These are phyloP conservation scores for Suhomyces atakaporum DNA, from an alignment of 1,139 yeast genomes.

Conservation along the genomic window DNA sequence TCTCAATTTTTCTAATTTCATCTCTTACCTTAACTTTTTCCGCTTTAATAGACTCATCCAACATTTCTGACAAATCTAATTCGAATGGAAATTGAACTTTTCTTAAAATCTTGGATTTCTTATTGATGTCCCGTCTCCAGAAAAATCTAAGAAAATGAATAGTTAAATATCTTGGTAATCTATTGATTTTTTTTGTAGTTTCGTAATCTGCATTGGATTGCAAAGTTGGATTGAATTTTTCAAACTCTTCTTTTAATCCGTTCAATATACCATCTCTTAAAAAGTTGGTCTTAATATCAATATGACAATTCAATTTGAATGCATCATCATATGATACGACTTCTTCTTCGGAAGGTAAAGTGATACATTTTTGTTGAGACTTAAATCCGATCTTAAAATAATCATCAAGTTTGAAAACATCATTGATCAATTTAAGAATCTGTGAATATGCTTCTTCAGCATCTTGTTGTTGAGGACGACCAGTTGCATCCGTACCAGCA, in stretches of 20 bases:
- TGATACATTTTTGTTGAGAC: constrained; percentile 60
- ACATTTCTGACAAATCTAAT: constrained; percentile 81
- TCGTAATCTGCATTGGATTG: constrained; percentile 72
- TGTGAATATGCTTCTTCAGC: constrained; percentile 96
- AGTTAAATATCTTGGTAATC: constrained; percentile 84
- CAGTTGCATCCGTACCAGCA: constrained; percentile 70
- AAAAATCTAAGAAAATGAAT: constrained; percentile 93
- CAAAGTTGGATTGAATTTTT: constrained; percentile 71
- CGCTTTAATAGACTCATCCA: constrained; percentile 71
- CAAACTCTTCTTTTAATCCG: constrained; percentile 75
- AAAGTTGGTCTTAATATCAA: constrained; percentile 81
- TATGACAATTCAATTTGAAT: constrained; percentile 83
- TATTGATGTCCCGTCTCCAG: constrained; percentile 91
- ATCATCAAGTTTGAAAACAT: constrained; percentile 51
- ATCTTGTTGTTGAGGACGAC: constrained; percentile 90
- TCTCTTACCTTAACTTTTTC: constrained; percentile 76
- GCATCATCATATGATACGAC: constrained; percentile 52
- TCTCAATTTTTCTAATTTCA: constrained; percentile 72
- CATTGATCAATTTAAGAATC: constrained; percentile 58
- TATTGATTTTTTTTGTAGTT: constrained; percentile 66
- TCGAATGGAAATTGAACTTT: constrained; percentile 95
- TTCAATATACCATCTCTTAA: constrained; percentile 80
- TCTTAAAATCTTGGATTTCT: constrained; percentile 89
- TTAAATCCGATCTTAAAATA: constrained; percentile 67
- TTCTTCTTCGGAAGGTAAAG: constrained; percentile 57